Evolutionary conservation across 2,329 filamentous ascomycete genomes (phyloP).

Genomic region (Blastomyces parvus): DNA sequence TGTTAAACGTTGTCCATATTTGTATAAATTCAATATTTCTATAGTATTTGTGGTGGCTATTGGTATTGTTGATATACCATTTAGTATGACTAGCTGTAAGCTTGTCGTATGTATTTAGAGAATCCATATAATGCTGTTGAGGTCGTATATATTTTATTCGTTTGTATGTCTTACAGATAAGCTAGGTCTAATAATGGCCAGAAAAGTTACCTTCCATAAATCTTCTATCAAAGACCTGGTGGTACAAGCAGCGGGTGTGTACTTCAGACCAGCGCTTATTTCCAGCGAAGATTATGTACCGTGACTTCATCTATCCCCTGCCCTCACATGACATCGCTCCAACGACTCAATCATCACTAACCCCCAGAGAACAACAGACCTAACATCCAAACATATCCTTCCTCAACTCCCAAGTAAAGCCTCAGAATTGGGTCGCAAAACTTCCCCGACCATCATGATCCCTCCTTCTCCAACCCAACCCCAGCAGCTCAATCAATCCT

Average conservation of each 20-base stretch:
- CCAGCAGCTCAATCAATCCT: neutral
- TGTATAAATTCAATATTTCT: neutral
- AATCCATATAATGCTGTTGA: neutral
- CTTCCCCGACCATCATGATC: conserved; percentile 11
- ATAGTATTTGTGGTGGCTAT: neutral
- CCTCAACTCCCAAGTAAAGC: neutral
- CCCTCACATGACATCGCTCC: neutral
- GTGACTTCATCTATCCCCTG: neutral
- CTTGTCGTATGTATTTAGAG: neutral
- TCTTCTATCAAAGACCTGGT: no score
- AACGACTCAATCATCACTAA: neutral
- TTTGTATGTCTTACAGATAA: neutral
- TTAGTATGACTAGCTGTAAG: neutral
- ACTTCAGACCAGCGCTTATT: neutral
- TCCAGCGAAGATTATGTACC: neutral
- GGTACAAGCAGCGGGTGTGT: neutral
- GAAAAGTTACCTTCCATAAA: neutral
- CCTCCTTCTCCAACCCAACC: conserved; percentile 2
- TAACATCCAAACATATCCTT: neutral
- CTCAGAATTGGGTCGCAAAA: neutral
- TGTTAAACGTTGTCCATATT: neutral
- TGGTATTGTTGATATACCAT: neutral
- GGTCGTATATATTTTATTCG: neutral
- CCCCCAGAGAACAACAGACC: neutral
- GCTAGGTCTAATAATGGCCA: neutral